Conservation (phyloP, 306 rosid species). For the Pueraria montana region DNA sequence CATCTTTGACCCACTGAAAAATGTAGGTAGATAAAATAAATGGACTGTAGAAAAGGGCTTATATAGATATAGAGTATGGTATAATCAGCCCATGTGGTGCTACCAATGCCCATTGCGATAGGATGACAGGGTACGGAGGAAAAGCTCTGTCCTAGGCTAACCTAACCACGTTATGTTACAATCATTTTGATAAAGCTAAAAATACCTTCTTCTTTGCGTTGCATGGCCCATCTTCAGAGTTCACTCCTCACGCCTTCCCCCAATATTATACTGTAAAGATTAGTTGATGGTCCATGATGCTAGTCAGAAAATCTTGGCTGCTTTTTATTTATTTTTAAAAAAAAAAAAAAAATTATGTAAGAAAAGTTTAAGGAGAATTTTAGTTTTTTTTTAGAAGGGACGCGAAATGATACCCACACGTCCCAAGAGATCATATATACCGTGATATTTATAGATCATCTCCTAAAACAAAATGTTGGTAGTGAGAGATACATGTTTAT, state of each 20-base stretch:
- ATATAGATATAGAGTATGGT: background rate
- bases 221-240: conserved; percentile 2
- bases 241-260: background rate
- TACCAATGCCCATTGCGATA: background rate
- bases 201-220: background rate
- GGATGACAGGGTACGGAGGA: background rate
- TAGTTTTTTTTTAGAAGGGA: background rate
- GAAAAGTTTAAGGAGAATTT: too few relatives aligned
- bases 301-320: background rate
- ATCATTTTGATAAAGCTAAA: background rate
- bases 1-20: background rate
- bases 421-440: background rate
- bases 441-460: background rate
- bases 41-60: too few relatives aligned
- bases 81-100: background rate
- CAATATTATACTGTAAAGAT: background rate
- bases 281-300: conserved; percentile 26
- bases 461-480: background rate
- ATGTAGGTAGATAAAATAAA: background rate
- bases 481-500: background rate
- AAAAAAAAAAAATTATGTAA: background rate
- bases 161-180: background rate
- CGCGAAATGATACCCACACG: background rate
- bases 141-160: background rate
- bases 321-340: background rate